Evolutionary conservation across 2,329 filamentous ascomycete species (phyloP).

Genomic region (Mycocentrospora acerina): DNA sequence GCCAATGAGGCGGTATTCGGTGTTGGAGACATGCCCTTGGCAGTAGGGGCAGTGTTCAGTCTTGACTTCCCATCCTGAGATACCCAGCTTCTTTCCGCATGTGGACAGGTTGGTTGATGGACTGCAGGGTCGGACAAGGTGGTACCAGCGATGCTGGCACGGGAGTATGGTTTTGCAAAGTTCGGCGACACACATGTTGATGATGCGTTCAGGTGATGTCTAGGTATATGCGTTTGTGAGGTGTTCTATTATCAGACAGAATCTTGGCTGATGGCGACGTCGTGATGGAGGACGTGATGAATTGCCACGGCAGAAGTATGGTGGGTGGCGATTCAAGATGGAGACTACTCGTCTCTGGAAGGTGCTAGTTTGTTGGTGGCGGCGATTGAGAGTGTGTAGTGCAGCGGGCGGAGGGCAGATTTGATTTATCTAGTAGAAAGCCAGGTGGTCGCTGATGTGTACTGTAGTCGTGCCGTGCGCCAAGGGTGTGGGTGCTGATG

Average conservation of each 20-base stretch:
- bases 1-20: slow-evolving; percentile 51
- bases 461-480: too few species aligned
- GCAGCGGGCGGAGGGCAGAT: slow-evolving; percentile 5
- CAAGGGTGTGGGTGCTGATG: too few species aligned
- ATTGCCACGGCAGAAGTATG: slow-evolving; percentile 20
- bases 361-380: slow-evolving; percentile 6
- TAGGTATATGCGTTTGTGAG: slow-evolving; percentile 22
- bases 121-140: slow-evolving; percentile 48
- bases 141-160: slow-evolving; percentile 54
- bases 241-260: slow-evolving; percentile 24
- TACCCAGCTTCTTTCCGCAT: slow-evolving; percentile 47
- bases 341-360: slow-evolving; percentile 22
- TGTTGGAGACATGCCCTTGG: slow-evolving; percentile 40
- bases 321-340: slow-evolving; percentile 25
- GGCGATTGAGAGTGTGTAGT: slow-evolving; percentile 1
- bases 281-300: slow-evolving; percentile 21
- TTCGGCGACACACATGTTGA: slow-evolving; percentile 52
- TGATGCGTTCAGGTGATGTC: slow-evolving; percentile 26
- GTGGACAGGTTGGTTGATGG: slow-evolving; percentile 49
- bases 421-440: slow-evolving; percentile 3
- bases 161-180: slow-evolving; percentile 50
- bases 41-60: slow-evolving; percentile 53
- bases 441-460: too few species aligned
- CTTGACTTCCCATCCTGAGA: slow-evolving; percentile 54
- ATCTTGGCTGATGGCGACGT: slow-evolving; percentile 16